Percentiles rank a stretch among this genome's conserved stretches.
Evolutionary conservation across 176 grass and related monocot genomes (phyloP).

Genomic region (Aegilops umbellulata): DNA sequence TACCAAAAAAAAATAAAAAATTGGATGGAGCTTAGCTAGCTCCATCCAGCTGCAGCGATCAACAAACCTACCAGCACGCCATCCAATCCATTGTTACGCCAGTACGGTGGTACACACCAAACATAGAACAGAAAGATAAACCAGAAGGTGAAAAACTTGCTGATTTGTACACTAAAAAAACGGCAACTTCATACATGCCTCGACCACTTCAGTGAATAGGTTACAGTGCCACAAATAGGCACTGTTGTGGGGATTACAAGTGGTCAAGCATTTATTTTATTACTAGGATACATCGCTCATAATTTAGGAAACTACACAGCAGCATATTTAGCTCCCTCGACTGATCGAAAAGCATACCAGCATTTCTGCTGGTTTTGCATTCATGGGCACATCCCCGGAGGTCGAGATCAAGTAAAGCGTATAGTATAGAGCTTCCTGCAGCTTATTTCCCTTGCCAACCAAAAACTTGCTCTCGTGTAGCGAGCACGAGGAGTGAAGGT

Average conservation of each 20-base stretch:
- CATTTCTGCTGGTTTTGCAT: background rate
- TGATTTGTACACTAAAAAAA: background rate
- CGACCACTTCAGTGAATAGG: background rate
- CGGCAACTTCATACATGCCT: background rate
- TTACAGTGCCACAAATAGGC: background rate
- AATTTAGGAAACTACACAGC: conserved; percentile 37
- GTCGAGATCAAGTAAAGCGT: too few relatives aligned
- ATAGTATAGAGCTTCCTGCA: too few relatives aligned
- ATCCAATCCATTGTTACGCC: too few relatives aligned
- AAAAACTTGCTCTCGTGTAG: background rate
- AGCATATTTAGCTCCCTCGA: conserved; percentile 31
- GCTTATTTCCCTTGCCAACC: conserved; percentile 16
- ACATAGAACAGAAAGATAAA: background rate
- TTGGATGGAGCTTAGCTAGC: too few relatives aligned
- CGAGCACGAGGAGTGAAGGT: background rate
- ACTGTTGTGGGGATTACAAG: background rate
- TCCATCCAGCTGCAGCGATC: too few relatives aligned
- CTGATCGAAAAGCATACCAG: conserved; percentile 9
- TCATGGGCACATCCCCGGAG: too few relatives aligned
- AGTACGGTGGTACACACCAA: background rate
- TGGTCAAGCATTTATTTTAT: conserved; percentile 14
- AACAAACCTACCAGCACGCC: too few relatives aligned
- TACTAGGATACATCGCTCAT: conserved; percentile 19
- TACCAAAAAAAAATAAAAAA: too few relatives aligned
- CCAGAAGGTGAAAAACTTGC: background rate